Base-by-base conservation (phyloP, 2,329 filamentous ascomycete species). In the Cadophora gregata region DNA sequence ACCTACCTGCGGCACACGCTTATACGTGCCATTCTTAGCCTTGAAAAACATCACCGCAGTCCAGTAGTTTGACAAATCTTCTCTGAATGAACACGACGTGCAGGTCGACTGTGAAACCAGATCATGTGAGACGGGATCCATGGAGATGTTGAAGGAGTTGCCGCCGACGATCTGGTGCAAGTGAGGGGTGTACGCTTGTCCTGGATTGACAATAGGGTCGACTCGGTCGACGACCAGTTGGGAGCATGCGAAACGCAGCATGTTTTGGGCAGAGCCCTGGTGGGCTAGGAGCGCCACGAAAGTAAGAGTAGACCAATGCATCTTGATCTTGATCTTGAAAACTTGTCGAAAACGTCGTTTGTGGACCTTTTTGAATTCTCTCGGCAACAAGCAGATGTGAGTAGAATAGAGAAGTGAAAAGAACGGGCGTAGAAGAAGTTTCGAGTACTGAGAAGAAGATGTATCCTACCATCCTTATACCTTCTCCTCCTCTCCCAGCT, bases 11-110 rank as follows among this genome's bases (percentile, higher is more conserved):
- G 84, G 79, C 50, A 96, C 91, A 66, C 90, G 79, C 74, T 91
- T 86, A 74, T 80, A 71, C 80, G 81, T 1, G 87, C 69, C 67
- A 38, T 69, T 71, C 65, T 64, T 69, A 58, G 65, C 64, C 84
- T 71, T 67, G 62, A 71, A 71, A 74, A 84, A 87, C 7, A 91
- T 80, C 70, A 81, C 81, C 0, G 88, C 88, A 19, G 86, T 86
- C 88, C 89, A 91, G 79, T 91, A 91, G 76, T 87, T 89, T 67
- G 84, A 88, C 62, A 84, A 76, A 75, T 90, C 88, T 66, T 85
- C 79, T 36, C 81, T 82, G 66, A 88, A 86, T 33, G 81, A 82
- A 76, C 88, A 90, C 6, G 88, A 88, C 3, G 88, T 88, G 77
- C 89, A 91, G 69, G 66, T 67, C 1, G 71, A 69, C 53, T 67